Base-by-base conservation (phyloP, 148 eudicot genomes). In the Diospyros lotus region DNA sequence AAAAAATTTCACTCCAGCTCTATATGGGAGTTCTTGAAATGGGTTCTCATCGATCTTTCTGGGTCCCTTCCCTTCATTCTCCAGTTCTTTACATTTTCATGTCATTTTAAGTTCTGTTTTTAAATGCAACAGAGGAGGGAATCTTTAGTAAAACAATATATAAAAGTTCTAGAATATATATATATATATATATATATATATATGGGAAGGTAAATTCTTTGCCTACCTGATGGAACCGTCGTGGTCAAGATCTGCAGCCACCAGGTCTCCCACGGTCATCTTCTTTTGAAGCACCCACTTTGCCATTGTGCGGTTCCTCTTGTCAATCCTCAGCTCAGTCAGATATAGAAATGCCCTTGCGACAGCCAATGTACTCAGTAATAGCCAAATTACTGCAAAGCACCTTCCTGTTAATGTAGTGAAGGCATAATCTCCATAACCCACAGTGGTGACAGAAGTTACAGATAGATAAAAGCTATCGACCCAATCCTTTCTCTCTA, bases 371-470 rank as follows among this genome's bases (percentile, higher is more conserved):
- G 92, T 90, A 51, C 92, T 86, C 4, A 82, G 71, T 39, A 88
- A 48, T 8, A 90, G 81, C 95, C 95, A 90, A 46, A 90, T 41
- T 28, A 88, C 71, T 0, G 95, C 95, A 56, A 88, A 90, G 43
- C 82, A 83, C 78, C 95, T 82, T 48, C 92, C 94, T 9, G 10
- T 41, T 15, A 76, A 52, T 51, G 92, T 88, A 63, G 61, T 74
- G 58, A 90, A 90, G 15, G 84, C 78, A 60, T 85, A 75, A 63
- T 90, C 95, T 40, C 95, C 95, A 40, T 88, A 90, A 17, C 92
- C 94, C 1, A 90, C 92, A 0, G 92, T 90, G 0, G 95, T 90
- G 28, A 90, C 95, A 1, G 95, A 90, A 2, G 92, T 88, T 18
- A 90, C 95, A 0, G 92, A 88, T 55, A 90, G 75, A 60, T 90